Evolutionary conservation across 257 asterid species (phyloP), one percentile per base, ranked within the genome.

Genomic region (Schizonepeta tenuifolia): DNA sequence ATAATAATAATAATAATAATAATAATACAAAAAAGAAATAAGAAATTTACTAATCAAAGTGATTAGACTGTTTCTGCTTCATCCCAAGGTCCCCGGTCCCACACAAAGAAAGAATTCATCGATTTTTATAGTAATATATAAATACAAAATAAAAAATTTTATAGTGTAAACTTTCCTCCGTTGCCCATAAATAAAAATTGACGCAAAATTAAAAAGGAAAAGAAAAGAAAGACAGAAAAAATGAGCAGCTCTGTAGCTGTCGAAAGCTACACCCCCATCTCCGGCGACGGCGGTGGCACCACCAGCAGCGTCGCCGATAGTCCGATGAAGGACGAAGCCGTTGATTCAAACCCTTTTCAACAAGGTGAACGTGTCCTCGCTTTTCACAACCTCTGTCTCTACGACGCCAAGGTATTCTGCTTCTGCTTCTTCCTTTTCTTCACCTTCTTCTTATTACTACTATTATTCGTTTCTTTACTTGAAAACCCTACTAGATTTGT

Each of bases 311-410:
- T 75, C 65, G 15, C 71, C 72, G 62, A 65, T 20, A 74, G 11
- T 44, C 63, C 79, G 46, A 13, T 50, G 65, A 78, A 69, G 66
- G 84, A 80, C 50, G 84, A 67, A 41, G 75, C 80, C 46, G 71
- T 58, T 28, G 86, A 80, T 44, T 78, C 84, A 26, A 70, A 79
- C 75, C 82, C 80, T 58, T 91, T 80, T 59, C 71, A 55, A 59
- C 83, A 69, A 65, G 94, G 94, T 33, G 96, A 92, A 73, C 65
- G n/a, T 33, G 98, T 92, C 75, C 84, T 92, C 14, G 93, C 91
- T 62, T 85, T 41, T 68, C 90, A 82, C 69, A 79, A 83, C 59
- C 66, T 59, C 53, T 74, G 70, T 47, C 65, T 88, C 22, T 92
- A 90, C 78, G 85, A 76, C 47, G 98, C 96, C 78, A 92, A 88